Percentiles rank a stretch among this genome's conserved stretches.
Conservation (phyloP, 2,329 filamentous ascomycete genomes). For the Apiospora kogelbergensis region DNA sequence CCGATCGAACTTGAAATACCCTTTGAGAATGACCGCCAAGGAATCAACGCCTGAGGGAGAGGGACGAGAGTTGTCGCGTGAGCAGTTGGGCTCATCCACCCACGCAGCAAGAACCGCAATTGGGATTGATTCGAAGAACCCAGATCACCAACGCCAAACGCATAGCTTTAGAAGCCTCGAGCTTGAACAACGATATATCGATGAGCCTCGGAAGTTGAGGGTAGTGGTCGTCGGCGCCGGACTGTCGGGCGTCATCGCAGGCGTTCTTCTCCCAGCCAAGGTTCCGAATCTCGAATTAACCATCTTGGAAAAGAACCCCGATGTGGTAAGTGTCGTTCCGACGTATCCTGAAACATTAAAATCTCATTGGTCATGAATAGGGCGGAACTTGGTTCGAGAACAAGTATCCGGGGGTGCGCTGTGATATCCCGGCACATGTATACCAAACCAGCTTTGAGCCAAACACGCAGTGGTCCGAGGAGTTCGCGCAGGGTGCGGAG, state of each 20-base stretch:
- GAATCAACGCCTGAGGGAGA: neutral
- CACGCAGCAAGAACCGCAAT: neutral
- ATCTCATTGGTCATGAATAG: slow-evolving; percentile 22
- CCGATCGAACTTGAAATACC: neutral
- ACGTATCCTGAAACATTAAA: slow-evolving; percentile 7
- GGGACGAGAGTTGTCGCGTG: neutral
- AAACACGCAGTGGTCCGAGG: slow-evolving; percentile 68
- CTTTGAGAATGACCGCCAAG: neutral
- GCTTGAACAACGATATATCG: slow-evolving; percentile 41
- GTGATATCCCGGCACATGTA: slow-evolving; percentile 68
- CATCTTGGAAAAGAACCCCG: slow-evolving; percentile 67
- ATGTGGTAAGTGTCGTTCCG: slow-evolving; percentile 52
- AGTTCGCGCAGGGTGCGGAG: slow-evolving; percentile 66
- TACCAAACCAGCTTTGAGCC: slow-evolving; percentile 69
- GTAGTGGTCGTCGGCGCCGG: slow-evolving; percentile 67
- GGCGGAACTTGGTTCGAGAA: slow-evolving; percentile 57
- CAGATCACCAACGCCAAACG: neutral
- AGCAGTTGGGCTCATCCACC: too few relatives aligned
- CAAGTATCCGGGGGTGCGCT: slow-evolving; percentile 63
- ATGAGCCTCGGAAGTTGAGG: slow-evolving; percentile 46
- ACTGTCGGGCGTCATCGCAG: slow-evolving; percentile 62
- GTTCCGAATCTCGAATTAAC: slow-evolving; percentile 65
- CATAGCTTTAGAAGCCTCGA: slow-evolving; percentile 18
- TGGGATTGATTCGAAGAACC: neutral
- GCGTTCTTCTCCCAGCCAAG: slow-evolving; percentile 65